phyloP scores from a whole-genome alignment of 768 basidiomycete species.

The Amanita exitialis region DNA sequence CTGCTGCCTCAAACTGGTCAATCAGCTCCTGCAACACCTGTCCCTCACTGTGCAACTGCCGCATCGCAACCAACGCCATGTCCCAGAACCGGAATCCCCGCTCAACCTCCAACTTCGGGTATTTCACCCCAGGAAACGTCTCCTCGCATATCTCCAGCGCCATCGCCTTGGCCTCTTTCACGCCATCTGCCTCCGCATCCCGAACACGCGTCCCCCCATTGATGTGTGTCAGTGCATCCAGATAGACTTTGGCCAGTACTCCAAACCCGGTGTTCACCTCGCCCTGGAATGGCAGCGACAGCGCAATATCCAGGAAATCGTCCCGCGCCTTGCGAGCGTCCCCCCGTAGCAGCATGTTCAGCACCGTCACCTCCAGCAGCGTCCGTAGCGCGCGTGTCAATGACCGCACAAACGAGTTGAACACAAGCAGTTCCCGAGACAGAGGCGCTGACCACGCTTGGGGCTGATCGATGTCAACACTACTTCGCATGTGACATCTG shows the following conservation, averaged over 20 bases:
- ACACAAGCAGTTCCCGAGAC: constrained; percentile 92
- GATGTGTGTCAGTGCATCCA: constrained; percentile 86
- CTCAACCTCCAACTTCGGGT: constrained; percentile 82
- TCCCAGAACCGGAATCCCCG: constrained; percentile 99
- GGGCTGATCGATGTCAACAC: constrained; percentile 33
- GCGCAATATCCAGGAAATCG: constrained; percentile 84
- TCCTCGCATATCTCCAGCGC: constrained; percentile 91
- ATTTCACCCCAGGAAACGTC: constrained; percentile 88
- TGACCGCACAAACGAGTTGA: constrained; percentile 95
- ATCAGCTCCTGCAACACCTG: constrained; percentile 80
- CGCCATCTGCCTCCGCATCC: constrained; percentile 69
- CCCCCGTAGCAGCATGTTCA: constrained; percentile 87
- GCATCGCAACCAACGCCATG: constrained; percentile 81
- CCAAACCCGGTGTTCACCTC: constrained; percentile 99
- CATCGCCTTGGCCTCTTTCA: constrained; percentile 73
- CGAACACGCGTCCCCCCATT: constrained; percentile 72
- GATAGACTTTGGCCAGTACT: constrained; percentile 91
- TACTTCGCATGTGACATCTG: constrained; percentile 2
- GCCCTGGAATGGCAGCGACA: constrained; percentile 88
- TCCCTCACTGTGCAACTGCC: constrained; percentile 77
- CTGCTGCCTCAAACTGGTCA: constrained; percentile 93
- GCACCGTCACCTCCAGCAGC: constrained; percentile 79
- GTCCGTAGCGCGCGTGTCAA: constrained; percentile 85
- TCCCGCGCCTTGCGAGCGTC: constrained; percentile 85
- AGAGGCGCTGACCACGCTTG: constrained; percentile 94